Base-by-base conservation (phyloP, 106 monocot genomes). In the Dactylorhiza incarnata region DNA sequence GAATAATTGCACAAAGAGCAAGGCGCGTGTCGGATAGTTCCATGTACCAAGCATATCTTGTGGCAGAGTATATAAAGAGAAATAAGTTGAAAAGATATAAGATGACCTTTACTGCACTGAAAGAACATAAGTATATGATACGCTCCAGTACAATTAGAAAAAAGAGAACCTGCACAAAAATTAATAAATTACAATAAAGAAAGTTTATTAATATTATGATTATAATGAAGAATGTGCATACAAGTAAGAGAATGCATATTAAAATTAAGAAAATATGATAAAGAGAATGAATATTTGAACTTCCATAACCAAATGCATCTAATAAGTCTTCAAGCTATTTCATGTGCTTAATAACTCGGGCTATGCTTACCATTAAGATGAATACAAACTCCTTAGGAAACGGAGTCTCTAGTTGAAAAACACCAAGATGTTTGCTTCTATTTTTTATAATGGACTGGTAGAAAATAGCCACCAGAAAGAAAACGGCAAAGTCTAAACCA, bases 381-480 rank as follows among this genome's bases (percentile, higher is more conserved):
- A 97, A 91, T 16, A 97, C 97, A 80, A 91, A 97, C 78, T 97
- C 97, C 78, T 91, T 97, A 0, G 97, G 97, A 78, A 97, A 97
- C 76, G 93, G 97, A 78, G 93, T 94, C 63, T 93, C 97, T 54
- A 97, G 84, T 79, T 97, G 97, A 83, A 94, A 93, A 77, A 93
- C 93, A 74, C 94, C 97, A 56, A 97, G 83, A 84, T 94, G 84
- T 62, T 93, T 84, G 85, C 91, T 97, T 46, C 87, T 97, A 69
- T 97, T 97, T 79, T 89, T 94, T 76, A 94, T 93, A 45, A 97
- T 86, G 74, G 93, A 93, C 49, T 97, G 97, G 71, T 97, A 97
- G 49, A 97, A 91, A 49, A 91, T 97, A 16, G 94, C 91, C 69
- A 94, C 91, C 63, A 97, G 78, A 82, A 97, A 97, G 80, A 93